Conservation (phyloP, 2,329 filamentous ascomycete genomes). For the Scedosporium boydii region DNA sequence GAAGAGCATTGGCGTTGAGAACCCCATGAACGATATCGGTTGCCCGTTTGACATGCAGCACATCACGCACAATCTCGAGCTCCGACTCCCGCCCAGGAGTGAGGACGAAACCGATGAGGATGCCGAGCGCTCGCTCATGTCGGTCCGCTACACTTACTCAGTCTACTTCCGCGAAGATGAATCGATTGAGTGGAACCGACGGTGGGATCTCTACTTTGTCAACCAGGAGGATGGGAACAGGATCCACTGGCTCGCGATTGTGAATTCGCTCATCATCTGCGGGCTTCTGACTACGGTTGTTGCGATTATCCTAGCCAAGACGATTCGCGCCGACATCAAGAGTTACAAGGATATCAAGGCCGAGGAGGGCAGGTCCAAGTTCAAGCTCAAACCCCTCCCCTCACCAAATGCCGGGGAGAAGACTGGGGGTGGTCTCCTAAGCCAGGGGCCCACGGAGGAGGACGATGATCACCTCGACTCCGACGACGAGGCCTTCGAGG, state of each 20-base stretch:
- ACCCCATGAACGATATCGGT: conserved; percentile 50
- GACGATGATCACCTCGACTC: conserved; percentile 41
- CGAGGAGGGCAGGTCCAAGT: conserved; percentile 55
- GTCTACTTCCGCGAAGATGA: conserved; percentile 83
- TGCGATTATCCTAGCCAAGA: conserved; percentile 70
- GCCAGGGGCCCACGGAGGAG: conserved; percentile 43
- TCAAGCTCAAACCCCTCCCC: conserved; percentile 27
- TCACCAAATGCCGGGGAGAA: conserved; percentile 33
- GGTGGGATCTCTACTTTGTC: conserved; percentile 86
- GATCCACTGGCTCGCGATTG: conserved; percentile 80
- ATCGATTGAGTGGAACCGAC: conserved; percentile 68
- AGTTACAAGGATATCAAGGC: conserved; percentile 55
- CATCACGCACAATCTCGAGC: conserved; percentile 55
- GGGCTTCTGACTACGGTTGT: conserved; percentile 70
- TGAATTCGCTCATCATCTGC: conserved; percentile 80
- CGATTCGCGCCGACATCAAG: conserved; percentile 70
- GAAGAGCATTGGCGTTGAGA: conserved; percentile 62
- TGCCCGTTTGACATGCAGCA: conserved; percentile 60
- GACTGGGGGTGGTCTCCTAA: conserved; percentile 48
- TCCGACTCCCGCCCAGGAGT: conserved; percentile 42
- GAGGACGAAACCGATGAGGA: conserved; percentile 44
- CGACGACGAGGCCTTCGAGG: conserved; percentile 64
- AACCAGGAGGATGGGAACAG: conserved; percentile 74
- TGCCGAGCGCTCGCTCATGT: conserved; percentile 56
- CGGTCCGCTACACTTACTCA: conserved; percentile 79